Percentiles rank a stretch among this genome's conserved stretches.
Evolutionary conservation across 2,329 filamentous ascomycete species (phyloP).

Genomic region (Elsinoe perseae): DNA sequence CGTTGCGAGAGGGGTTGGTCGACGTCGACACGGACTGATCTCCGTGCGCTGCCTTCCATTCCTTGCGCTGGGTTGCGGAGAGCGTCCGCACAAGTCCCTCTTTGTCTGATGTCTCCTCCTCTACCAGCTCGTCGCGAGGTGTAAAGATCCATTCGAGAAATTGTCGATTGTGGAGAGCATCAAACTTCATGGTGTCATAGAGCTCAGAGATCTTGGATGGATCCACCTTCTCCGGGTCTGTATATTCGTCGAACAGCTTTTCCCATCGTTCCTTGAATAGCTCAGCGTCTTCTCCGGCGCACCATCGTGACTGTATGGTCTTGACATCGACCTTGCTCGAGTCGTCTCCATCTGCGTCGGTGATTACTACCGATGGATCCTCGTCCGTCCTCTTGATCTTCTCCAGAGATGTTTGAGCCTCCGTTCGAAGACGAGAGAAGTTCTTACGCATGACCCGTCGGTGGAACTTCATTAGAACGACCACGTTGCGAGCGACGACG

Average conservation of each 20-base stretch:
- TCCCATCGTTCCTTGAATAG: constrained; percentile 97
- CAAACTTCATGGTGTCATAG: constrained; percentile 99
- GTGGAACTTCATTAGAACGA: constrained; percentile 97
- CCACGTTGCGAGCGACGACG: constrained; percentile 82
- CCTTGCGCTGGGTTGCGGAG: constrained; percentile 25
- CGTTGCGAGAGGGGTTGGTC: neutral
- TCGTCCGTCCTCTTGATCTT: constrained; percentile 38
- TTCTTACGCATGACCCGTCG: constrained; percentile 92
- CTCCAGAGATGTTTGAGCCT: constrained; percentile 53
- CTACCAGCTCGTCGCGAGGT: constrained; percentile 68
- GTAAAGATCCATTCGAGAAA: constrained; percentile 98
- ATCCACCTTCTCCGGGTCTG: constrained; percentile 94
- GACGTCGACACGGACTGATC: constrained; percentile 9
- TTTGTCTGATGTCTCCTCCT: constrained; percentile 44
- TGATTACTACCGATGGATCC: constrained; percentile 10
- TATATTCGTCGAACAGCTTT: constrained; percentile 94
- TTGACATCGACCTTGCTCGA: constrained; percentile 13
- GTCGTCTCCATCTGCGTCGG: neutral
- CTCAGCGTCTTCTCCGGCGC: constrained; percentile 88
- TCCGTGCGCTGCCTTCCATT: constrained; percentile 19
- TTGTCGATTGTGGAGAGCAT: constrained; percentile 90
- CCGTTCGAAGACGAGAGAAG: constrained; percentile 65
- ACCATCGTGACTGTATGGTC: constrained; percentile 82
- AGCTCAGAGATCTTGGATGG: constrained; percentile 97
- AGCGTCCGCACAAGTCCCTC: constrained; percentile 25